Evolutionary conservation across 169 alveolate genomes (phyloP), one percentile per base, ranked within the genome.

Genomic region (Eimeria acervulina): DNA sequence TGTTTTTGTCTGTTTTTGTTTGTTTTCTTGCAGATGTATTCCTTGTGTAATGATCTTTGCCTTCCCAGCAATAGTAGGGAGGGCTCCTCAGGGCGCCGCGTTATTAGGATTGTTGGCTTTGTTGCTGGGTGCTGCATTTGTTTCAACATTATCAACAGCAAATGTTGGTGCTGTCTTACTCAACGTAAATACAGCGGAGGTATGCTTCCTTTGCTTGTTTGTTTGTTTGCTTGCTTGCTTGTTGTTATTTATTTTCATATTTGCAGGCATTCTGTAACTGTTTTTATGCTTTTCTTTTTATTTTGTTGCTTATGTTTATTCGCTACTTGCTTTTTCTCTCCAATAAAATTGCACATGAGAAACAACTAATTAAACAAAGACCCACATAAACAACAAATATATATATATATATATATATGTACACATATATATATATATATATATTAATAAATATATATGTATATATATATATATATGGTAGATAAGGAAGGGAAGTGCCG

Each of bases 131-230:
- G 96, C 93, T 66, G 96, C 93, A 5, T 76, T 95, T 68, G 80
- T 66, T 33, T 72, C 96, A 13, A 87, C 96, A 21, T 47, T 88
- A 28, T 93, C 96, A 6, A 88, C 96, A 40, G 94, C 96, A 12
- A 95, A 95, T 44, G 33, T 95, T 17, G 96, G 96, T 6, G 96
- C 96, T 55, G 88, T 95, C 51, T 61, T 95, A 33, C 93, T 95
- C 47, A 95, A 95, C 74, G 96, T 95, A 31, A 95, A 95, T 36
- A 72, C 96, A n/a, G 93, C 96, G 21, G 95, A 95, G 95, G 95
- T 68, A 26, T n/a, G 8, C 19, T 5, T 21, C 19, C 7, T 0
- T 59, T 59, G 19, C n/a, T 59, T 12, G 59, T 5, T n/a, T 59
- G 19, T 3, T 4, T 59, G 68, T 21, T 59, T 12, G n/a, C 68